Base-by-base conservation (phyloP, 2,329 filamentous ascomycete genomes). In the Penicillium sp. region DNA sequence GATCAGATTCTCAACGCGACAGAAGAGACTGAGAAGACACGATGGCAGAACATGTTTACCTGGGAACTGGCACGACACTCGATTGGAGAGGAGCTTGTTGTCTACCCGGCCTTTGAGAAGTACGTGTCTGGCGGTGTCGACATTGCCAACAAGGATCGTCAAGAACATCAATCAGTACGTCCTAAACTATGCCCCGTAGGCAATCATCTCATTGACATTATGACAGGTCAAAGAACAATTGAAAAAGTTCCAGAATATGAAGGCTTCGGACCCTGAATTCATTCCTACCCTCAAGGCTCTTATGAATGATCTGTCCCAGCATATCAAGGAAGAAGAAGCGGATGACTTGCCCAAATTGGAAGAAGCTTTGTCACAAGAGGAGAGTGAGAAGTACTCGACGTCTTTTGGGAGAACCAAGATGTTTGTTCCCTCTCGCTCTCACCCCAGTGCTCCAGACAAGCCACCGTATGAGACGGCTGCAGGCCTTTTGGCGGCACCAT, bases 401-500 rank as follows among this genome's bases (percentile, higher is more conserved):
- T 74, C 67, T 29, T 83, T 83, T 54, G 70, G 65, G 4, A 70
- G 75, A 3, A 83, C 79, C 4, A 84, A 83, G 67, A 66, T 70
- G 29, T 77, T 83, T 57, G 76, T 78, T 10, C 80, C 81, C 1
- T 68, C 78, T 0, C 74, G 77, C 18, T 77, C 74, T 34, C 79
- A 83, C 60, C 79, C 79, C 0, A 68, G 62, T 18, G 74, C 77
- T 12, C 76, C 76, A 0, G 74, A 81, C 51, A 74, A 76, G 42
- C 80, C 81, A 6, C 77, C 78, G 0, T 84, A 82, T 51, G 81
- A 85, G 72, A 80, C 76, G 0, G 79, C 73, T 0, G 75, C 75
- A 56, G 81, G 79, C 0, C 61, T 85, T 31, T 51, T 85, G 65
- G 66, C 79, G 1, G 80, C 81, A 4, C 82, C 82, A 0, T 71